Conservation (phyloP, 2,329 filamentous ascomycete species). For the Triangularia verruculosa region DNA sequence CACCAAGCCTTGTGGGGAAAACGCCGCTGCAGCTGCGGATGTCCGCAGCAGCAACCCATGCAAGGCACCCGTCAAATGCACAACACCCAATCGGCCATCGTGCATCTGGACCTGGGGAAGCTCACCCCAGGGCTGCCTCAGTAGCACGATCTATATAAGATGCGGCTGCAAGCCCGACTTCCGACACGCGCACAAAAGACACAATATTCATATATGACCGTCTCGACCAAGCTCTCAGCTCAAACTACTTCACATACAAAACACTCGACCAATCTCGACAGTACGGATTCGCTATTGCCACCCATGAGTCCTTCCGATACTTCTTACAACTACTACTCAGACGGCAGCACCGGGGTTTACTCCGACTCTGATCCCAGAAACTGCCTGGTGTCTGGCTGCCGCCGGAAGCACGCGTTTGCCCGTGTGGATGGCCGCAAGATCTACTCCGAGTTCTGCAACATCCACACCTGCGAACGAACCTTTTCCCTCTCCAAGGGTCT, state of each 20-base stretch:
- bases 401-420: slow-evolving; percentile 16
- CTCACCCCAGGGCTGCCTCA: not conserved
- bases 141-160: not conserved
- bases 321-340: slow-evolving; percentile 9
- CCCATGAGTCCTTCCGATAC: not conserved
- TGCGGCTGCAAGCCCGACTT: not conserved
- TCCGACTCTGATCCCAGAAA: slow-evolving; percentile 15
- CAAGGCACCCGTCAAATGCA: not conserved
- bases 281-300: not conserved
- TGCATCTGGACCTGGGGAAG: not conserved
- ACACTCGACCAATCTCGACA: no score
- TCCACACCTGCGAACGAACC: slow-evolving; percentile 19
- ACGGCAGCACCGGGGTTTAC: slow-evolving; percentile 6
- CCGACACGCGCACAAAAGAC: not conserved
- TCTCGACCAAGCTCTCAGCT: not conserved
- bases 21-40: not conserved
- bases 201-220: not conserved
- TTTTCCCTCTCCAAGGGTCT: slow-evolving; percentile 16
- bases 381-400: slow-evolving; percentile 22
- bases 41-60: not conserved
- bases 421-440: slow-evolving; percentile 11
- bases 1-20: not conserved
- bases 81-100: not conserved
- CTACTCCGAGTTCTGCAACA: slow-evolving; percentile 23
- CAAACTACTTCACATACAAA: not conserved